These are phyloP conservation scores for Aspergillus biplanus DNA, from an alignment of 495 filamentous ascomycete species.

Conservation along the genomic window DNA sequence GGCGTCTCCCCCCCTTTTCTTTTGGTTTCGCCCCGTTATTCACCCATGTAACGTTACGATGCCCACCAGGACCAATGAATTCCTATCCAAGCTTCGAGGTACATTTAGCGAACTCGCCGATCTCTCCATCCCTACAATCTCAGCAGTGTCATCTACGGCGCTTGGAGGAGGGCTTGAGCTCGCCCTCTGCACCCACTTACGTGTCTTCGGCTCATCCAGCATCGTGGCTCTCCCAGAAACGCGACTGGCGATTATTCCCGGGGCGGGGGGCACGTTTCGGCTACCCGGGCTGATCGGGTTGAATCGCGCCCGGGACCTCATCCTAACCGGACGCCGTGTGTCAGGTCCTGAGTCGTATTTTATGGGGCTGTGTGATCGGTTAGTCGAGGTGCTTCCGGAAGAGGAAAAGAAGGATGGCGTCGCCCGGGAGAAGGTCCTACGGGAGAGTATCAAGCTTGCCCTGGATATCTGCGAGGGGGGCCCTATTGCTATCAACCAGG, in stretches of 20 bases:
- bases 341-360: constrained; percentile 79
- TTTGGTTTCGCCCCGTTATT: background rate
- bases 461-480: constrained; percentile 84
- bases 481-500: constrained; percentile 76
- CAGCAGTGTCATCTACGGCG: constrained; percentile 76
- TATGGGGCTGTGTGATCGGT: constrained; percentile 78
- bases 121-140: constrained; percentile 87
- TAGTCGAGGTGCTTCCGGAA: constrained; percentile 72
- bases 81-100: constrained; percentile 72
- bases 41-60: background rate
- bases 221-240: constrained; percentile 88
- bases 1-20: background rate
- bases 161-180: constrained; percentile 93
- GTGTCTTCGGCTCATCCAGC: constrained; percentile 75
- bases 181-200: constrained; percentile 81
- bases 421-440: constrained; percentile 66
- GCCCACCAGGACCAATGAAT: constrained; percentile 64
- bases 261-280: constrained; percentile 89
- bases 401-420: constrained; percentile 54
- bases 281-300: constrained; percentile 77
- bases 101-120: constrained; percentile 68
- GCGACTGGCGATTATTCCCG: constrained; percentile 87
- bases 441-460: constrained; percentile 76
- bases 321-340: constrained; percentile 83
- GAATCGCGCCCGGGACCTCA: constrained; percentile 75